Conservation (phyloP, 768 basidiomycete genomes). For the Ramaria sp. region DNA sequence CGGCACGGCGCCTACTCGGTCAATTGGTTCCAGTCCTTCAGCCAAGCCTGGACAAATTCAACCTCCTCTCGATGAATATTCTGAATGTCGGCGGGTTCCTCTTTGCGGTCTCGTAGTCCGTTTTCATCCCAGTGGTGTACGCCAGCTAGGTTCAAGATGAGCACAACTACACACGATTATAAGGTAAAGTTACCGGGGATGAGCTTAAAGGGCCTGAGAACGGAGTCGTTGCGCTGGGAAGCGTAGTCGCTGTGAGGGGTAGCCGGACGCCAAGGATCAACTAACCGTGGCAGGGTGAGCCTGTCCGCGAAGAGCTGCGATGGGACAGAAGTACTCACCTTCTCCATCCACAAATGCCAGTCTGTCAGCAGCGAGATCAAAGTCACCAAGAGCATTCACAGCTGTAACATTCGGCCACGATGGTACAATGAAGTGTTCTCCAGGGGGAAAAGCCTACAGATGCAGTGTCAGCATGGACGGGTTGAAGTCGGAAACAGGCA, state of each 20-base stretch:
- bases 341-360: constrained; percentile 86
- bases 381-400: constrained; percentile 82
- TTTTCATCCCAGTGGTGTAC: constrained; percentile 31
- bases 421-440: constrained; percentile 65
- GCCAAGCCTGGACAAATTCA: constrained; percentile 30
- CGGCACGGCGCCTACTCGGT: too few species aligned
- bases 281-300: background rate
- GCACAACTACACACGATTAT: background rate
- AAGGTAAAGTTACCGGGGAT: constrained; percentile 22
- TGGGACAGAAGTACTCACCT: constrained; percentile 28
- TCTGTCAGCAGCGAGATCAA: constrained; percentile 65
- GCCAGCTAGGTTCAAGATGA: constrained; percentile 5
- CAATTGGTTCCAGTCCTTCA: constrained; percentile 18
- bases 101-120: constrained; percentile 20
- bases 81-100: constrained; percentile 28
- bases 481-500: constrained; percentile 15
- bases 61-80: constrained; percentile 31
- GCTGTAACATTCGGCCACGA: constrained; percentile 64
- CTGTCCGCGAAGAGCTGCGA: background rate
- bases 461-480: background rate
- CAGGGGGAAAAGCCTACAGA: constrained; percentile 62
- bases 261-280: constrained; percentile 29
- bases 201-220: constrained; percentile 27
- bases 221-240: constrained; percentile 23
- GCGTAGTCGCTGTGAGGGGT: constrained; percentile 22